Percentiles rank a stretch among this genome's conserved stretches.
Conservation (phyloP, 768 basidiomycete genomes). For the Cystoderma amianthinum region DNA sequence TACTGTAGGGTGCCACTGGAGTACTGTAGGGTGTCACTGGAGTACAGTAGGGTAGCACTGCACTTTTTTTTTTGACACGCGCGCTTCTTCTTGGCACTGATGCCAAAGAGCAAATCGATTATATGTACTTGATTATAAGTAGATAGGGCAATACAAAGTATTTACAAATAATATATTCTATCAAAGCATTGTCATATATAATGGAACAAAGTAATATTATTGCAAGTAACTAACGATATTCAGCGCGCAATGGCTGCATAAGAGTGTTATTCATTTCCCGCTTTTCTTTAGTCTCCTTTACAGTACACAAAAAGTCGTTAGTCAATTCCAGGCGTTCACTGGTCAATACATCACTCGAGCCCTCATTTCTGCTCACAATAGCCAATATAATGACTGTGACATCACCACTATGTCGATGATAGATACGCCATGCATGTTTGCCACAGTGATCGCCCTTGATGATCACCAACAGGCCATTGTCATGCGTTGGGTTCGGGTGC, state of each 20-base stretch:
- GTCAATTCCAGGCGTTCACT: neutral
- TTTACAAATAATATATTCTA: neutral
- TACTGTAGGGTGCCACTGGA: no score
- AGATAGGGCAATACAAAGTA: neutral
- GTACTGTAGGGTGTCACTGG: no score
- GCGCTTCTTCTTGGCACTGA: no score
- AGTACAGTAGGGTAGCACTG: no score
- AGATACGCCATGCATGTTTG: neutral
- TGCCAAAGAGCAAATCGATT: no score
- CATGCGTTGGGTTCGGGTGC: conserved; percentile 6
- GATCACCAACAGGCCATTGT: conserved; percentile 8
- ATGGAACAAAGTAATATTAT: neutral
- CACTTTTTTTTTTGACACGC: no score
- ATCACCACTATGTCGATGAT: neutral
- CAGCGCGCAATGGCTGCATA: neutral
- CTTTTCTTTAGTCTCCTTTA: neutral
- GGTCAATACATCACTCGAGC: neutral
- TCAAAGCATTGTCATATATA: neutral
- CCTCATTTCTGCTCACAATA: neutral
- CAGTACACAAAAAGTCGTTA: neutral
- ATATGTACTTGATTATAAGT: no score
- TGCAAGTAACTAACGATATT: neutral
- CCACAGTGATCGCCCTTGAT: conserved; percentile 9
- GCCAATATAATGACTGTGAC: neutral
- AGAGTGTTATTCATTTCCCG: neutral